Base-by-base conservation (phyloP, 306 rosid species). In the Gillenia trifoliata region DNA sequence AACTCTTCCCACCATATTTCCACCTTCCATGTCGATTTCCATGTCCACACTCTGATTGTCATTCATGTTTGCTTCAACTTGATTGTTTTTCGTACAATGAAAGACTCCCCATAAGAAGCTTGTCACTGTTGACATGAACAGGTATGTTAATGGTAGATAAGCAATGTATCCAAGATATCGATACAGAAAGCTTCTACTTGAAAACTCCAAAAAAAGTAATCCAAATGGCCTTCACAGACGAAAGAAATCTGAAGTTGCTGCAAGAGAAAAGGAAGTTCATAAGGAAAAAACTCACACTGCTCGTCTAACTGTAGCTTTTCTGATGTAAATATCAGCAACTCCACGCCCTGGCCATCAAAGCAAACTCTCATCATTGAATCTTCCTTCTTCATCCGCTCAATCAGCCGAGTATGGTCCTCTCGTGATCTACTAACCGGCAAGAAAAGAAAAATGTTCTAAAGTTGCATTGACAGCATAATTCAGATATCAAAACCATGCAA, bases 281-380 rank as follows among this genome's bases (percentile, higher is more conserved):
- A 71, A 63, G 28, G 43, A 62, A 36, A 34, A 75, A 63, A 73
- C 86, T 54, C 73, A 91, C 97, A 78, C 80, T 72, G 84, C 3
- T 87, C 75, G 54, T 77, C 81, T 67, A 31, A 70, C 38, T 73
- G 75, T 68, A 93, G 88, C 79, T 79, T 85, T 72, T 75, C 77
- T 33, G 91, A 80, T 19, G 96, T 85, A 64, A 91, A 89, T 66
- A 93, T 74, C 41, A 89, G 72, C 86, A 91, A 64, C 79, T 93
- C 90, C 43, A 75, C 82, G 61, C 82, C 93, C 30, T 19, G 31
- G 8, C 19, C 34, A 36, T 87, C 69, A 56, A 88, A 59, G 68
- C 36, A 47, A 84, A 87, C 50, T 71, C 81, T 89, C 80, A 93
- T 28, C 80, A 89, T 78, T 30, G 81, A 82, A 15, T 80, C 77